Evolutionary conservation across 2,329 filamentous ascomycete species (phyloP).

Genomic region (Epichloe baconii): DNA sequence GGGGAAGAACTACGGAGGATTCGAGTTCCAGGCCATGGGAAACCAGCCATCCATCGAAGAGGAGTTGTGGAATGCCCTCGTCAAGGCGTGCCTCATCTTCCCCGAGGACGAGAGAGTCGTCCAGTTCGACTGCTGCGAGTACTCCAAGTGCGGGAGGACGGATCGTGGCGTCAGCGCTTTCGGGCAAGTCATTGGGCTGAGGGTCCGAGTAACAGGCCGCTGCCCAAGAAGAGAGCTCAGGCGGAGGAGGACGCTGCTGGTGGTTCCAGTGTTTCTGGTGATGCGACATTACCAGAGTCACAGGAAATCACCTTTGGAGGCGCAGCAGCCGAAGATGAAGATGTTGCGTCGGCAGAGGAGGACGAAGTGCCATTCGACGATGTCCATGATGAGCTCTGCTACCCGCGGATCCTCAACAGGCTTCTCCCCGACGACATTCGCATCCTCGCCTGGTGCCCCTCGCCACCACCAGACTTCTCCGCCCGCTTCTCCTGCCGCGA

Average conservation of each 20-base stretch:
- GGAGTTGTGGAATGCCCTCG: conserved; percentile 82
- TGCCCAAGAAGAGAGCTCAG: conserved; percentile 23
- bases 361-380: conserved; percentile 40
- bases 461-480: conserved; percentile 66
- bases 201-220: conserved; percentile 68
- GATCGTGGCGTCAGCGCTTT: conserved; percentile 93
- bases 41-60: conserved; percentile 77
- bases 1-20: conserved; percentile 82
- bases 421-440: conserved; percentile 83
- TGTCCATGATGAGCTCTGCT: conserved; percentile 69
- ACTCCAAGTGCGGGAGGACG: conserved; percentile 89
- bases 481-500: conserved; percentile 89
- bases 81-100: conserved; percentile 69
- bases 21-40: conserved; percentile 70
- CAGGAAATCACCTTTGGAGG: no score
- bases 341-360: conserved; percentile 2
- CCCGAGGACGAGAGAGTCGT: conserved; percentile 50
- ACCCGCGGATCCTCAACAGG: conserved; percentile 72
- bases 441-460: conserved; percentile 83
- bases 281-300: no score
- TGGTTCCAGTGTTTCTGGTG: conserved; percentile 3
- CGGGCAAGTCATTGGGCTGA: conserved; percentile 80
- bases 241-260: conserved; percentile 10
- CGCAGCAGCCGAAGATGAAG: conserved; percentile 3
- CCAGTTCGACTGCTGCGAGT: conserved; percentile 74